These are phyloP conservation scores for Neotropicomus parvogracilis DNA, from an alignment of 1,284 basidiomycete species.

Conservation along the genomic window DNA sequence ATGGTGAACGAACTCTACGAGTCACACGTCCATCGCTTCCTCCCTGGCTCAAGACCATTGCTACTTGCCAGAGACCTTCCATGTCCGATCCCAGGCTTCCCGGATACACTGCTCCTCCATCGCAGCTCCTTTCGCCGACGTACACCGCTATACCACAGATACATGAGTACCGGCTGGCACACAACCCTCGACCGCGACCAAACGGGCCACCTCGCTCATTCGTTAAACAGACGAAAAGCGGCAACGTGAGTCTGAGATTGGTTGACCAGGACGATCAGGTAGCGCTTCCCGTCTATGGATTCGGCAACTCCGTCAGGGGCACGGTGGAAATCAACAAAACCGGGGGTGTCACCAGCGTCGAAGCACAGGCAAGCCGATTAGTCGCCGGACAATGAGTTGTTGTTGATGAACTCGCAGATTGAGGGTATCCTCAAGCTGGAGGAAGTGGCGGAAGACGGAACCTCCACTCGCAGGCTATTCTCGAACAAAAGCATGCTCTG, in stretches of 20 bases:
- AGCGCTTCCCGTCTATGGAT: slow-evolving; percentile 55
- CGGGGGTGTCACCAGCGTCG: slow-evolving; percentile 56
- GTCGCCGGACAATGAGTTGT: slow-evolving; percentile 12
- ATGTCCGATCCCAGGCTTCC: slow-evolving; percentile 48
- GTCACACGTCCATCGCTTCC: slow-evolving; percentile 26
- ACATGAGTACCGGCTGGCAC: slow-evolving; percentile 51
- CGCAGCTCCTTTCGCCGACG: slow-evolving; percentile 33
- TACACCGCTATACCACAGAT: slow-evolving; percentile 47
- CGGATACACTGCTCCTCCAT: slow-evolving; percentile 38
- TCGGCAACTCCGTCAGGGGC: slow-evolving; percentile 52
- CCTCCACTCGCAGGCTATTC: slow-evolving; percentile 48
- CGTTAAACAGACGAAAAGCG: slow-evolving; percentile 57
- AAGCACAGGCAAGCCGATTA: slow-evolving; percentile 48
- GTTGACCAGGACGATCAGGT: slow-evolving; percentile 48
- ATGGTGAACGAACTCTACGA: slow-evolving; percentile 21
- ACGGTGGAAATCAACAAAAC: slow-evolving; percentile 52
- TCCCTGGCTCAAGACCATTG: slow-evolving; percentile 1
- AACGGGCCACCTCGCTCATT: slow-evolving; percentile 46
- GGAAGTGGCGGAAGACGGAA: slow-evolving; percentile 65
- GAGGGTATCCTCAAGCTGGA: slow-evolving; percentile 57
- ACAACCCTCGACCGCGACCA: slow-evolving; percentile 43
- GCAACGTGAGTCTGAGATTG: slow-evolving; percentile 50
- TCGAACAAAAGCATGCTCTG: slow-evolving; percentile 53
- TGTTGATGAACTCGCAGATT: slow-evolving; percentile 39
- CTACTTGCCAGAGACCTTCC: slow-evolving; percentile 22